phyloP scores from a whole-genome alignment of 2,329 filamentous ascomycete species.

The Exophiala viscosa region DNA sequence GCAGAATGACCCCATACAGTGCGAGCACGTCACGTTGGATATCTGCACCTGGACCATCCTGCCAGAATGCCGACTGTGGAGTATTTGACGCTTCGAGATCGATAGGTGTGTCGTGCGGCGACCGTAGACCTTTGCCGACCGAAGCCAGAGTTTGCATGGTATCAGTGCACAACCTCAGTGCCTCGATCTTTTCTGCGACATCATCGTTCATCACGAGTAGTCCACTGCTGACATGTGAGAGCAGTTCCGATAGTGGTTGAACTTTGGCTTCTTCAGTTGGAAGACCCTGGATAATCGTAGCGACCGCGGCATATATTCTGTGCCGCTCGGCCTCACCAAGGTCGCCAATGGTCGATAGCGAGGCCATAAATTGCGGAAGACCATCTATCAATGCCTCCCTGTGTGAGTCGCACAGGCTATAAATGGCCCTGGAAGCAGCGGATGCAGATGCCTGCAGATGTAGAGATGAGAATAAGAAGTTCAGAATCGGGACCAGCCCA shows the following conservation, averaged over 20 bases:
- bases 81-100: conserved; percentile 17
- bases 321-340: conserved; percentile 21
- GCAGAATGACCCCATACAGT: conserved; percentile 31
- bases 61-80: conserved; percentile 19
- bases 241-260: conserved; percentile 37
- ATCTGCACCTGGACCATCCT: conserved; percentile 14
- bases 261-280: conserved; percentile 39
- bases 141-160: conserved; percentile 35
- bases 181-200: conserved; percentile 35
- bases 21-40: conserved; percentile 20
- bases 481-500: conserved; percentile 40
- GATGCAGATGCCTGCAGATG: conserved; percentile 40
- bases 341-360: conserved; percentile 31
- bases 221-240: conserved; percentile 32
- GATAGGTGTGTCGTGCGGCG: conserved; percentile 21
- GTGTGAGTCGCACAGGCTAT: conserved; percentile 43
- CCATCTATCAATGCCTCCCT: conserved; percentile 39
- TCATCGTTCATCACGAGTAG: conserved; percentile 34
- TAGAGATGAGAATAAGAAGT: conserved; percentile 44
- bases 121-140: conserved; percentile 26
- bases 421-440: conserved; percentile 42
- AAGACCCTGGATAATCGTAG: conserved; percentile 42
- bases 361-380: conserved; percentile 42
- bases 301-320: conserved; percentile 42
- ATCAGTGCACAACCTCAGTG: conserved; percentile 34